Conservation (phyloP, 192 early-diverging fungal genomes). For the Linnemannia exigua region DNA sequence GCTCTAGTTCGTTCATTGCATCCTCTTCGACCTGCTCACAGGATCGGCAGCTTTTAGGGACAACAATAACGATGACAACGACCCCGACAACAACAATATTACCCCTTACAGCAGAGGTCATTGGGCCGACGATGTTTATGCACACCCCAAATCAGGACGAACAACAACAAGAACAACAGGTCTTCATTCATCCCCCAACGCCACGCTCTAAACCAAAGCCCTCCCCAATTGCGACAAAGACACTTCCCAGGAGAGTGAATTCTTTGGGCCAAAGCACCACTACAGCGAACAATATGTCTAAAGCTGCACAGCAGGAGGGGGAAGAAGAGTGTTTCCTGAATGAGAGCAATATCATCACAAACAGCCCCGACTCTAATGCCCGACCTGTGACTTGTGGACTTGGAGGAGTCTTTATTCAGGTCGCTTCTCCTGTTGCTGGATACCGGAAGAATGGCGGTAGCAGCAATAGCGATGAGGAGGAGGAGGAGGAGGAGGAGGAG, state of each 20-base stretch:
- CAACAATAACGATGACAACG: background rate
- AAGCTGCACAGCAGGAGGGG: background rate
- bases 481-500: slow-evolving; percentile 11
- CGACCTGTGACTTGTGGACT: background rate
- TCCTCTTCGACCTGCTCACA: background rate
- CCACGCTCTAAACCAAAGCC: slow-evolving; percentile 24
- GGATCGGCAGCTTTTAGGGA: background rate
- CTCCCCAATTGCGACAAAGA: slow-evolving; percentile 23
- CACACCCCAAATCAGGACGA: background rate
- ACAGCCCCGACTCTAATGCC: background rate
- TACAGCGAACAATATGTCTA: background rate
- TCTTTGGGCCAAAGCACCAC: background rate
- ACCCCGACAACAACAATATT: background rate
- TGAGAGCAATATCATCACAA: background rate
- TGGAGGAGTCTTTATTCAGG: background rate
- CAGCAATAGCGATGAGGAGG: slow-evolving; percentile 3
- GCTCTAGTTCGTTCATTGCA: background rate
- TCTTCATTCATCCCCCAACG: background rate
- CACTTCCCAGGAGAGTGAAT: background rate
- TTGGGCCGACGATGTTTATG: background rate
- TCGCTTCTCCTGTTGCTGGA: background rate
- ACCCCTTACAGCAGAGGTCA: background rate
- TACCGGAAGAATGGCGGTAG: background rate
- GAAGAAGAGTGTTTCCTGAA: background rate
- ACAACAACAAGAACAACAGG: background rate